Evolutionary conservation across 306 rosid genomes (phyloP).

Genomic region (Alnus glutinosa): DNA sequence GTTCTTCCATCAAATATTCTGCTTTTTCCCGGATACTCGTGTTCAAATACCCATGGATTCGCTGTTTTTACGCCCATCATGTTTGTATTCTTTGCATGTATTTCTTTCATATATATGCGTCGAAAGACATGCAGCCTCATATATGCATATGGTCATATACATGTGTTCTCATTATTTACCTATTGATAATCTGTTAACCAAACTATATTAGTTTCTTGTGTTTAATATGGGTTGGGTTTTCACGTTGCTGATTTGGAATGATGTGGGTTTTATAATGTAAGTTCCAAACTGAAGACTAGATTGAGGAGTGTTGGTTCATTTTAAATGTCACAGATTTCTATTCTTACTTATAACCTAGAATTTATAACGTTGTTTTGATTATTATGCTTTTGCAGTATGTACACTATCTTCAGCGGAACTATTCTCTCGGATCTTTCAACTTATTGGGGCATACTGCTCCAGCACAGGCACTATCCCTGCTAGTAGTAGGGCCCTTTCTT

Average conservation of each 20-base stretch:
- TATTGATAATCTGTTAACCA: neutral
- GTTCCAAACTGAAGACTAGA: neutral
- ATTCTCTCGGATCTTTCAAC: conserved; percentile 78
- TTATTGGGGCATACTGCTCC: conserved; percentile 81
- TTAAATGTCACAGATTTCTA: neutral
- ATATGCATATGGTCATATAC: neutral
- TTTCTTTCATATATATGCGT: neutral
- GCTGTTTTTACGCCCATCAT: neutral
- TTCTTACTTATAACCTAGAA: conserved; percentile 7
- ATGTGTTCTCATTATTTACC: conserved; percentile 9
- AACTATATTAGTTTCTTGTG: neutral
- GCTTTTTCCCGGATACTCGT: too few species aligned
- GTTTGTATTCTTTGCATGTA: conserved; percentile 20
- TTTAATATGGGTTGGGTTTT: neutral
- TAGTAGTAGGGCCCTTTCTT: conserved; percentile 62
- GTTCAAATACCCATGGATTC: too few species aligned
- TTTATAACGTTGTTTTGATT: conserved; percentile 12
- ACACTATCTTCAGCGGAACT: conserved; percentile 71
- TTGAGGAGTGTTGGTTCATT: conserved; percentile 4
- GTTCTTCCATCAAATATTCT: too few species aligned
- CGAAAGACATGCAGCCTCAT: neutral
- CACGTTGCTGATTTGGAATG: neutral
- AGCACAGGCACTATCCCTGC: conserved; percentile 64
- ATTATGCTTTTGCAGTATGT: conserved; percentile 57
- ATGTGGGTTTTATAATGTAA: conserved; percentile 1